Evolutionary conservation across 768 basidiomycete genomes (phyloP).

Genomic region (Tylopilus sp.): DNA sequence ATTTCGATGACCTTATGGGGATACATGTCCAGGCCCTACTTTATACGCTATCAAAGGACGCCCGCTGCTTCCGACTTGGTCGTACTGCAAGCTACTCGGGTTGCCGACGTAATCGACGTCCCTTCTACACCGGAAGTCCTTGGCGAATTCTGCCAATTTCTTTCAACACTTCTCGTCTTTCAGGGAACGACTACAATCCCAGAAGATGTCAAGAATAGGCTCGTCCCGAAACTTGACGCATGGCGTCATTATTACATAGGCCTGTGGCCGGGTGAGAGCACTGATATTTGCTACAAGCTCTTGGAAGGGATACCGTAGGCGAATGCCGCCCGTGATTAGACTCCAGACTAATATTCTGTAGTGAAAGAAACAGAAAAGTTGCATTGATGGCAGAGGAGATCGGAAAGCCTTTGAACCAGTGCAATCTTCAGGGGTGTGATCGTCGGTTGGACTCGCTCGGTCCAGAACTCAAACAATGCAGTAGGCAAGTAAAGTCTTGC

Average conservation of each 20-base stretch:
- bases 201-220: conserved; percentile 30
- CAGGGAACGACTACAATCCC: conserved; percentile 35
- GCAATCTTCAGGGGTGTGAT: conserved; percentile 31
- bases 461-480: conserved; percentile 35
- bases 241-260: conserved; percentile 33
- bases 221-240: conserved; percentile 31
- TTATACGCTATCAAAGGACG: conserved; percentile 36
- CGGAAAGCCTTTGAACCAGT: conserved; percentile 28
- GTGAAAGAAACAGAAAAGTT: conserved; percentile 29
- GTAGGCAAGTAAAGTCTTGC: conserved; percentile 31
- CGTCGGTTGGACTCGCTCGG: conserved; percentile 10
- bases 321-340: background rate
- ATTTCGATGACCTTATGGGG: background rate
- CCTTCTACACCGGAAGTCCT: conserved; percentile 21
- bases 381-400: conserved; percentile 28
- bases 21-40: conserved; percentile 36
- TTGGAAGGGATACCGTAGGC: conserved; percentile 31
- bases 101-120: conserved; percentile 16
- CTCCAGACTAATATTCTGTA: conserved; percentile 8
- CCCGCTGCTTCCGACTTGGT: conserved; percentile 33
- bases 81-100: conserved; percentile 37
- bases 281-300: conserved; percentile 34
- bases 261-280: conserved; percentile 32
- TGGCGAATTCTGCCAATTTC: conserved; percentile 38
- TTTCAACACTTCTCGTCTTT: conserved; percentile 38